A percentile compares a stretch with the other conserved stretches of the same genome.
Conservation (phyloP, 345 rosid genomes). For the Geranium rotundifolium region DNA sequence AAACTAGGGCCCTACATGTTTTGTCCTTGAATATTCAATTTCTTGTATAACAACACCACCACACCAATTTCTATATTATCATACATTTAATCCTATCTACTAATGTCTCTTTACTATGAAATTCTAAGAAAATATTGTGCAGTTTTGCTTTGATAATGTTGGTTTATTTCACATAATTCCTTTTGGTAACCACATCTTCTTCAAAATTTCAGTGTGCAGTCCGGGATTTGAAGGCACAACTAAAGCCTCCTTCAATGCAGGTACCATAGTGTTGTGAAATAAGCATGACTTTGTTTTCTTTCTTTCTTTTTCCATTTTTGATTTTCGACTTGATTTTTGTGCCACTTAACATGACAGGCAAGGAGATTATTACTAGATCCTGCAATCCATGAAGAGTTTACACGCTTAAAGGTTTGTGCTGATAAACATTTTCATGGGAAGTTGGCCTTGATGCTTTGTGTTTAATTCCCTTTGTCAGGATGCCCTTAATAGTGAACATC, state of each 20-base stretch:
- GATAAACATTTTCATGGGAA: background rate
- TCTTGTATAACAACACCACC: too few relatives aligned
- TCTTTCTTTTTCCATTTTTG: background rate
- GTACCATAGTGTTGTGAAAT: slow-evolving; percentile 17
- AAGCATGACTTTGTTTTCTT: background rate
- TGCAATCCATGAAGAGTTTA: slow-evolving; percentile 91
- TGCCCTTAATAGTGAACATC: too few relatives aligned
- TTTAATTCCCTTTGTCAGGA: too few relatives aligned
- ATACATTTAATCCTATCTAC: too few relatives aligned
- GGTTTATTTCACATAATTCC: background rate
- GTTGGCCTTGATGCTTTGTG: too few relatives aligned
- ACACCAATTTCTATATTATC: too few relatives aligned
- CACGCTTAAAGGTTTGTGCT: slow-evolving; percentile 70
- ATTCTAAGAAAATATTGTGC: background rate
- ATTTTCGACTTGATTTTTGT: background rate
- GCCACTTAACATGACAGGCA: slow-evolving; percentile 40
- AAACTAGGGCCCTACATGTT: too few relatives aligned
- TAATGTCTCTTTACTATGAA: too few relatives aligned
- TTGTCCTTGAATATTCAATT: too few relatives aligned
- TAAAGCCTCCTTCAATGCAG: slow-evolving; percentile 98
- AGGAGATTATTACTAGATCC: slow-evolving; percentile 91
- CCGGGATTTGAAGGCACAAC: slow-evolving; percentile 82
- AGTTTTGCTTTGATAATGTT: background rate
- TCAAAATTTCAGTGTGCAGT: slow-evolving; percentile 65
- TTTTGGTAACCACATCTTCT: slow-evolving; percentile 3